These are phyloP conservation scores for Colletotrichum orchidophilum DNA, from an alignment of 2,329 filamentous ascomycete genomes.

Conservation along the genomic window DNA sequence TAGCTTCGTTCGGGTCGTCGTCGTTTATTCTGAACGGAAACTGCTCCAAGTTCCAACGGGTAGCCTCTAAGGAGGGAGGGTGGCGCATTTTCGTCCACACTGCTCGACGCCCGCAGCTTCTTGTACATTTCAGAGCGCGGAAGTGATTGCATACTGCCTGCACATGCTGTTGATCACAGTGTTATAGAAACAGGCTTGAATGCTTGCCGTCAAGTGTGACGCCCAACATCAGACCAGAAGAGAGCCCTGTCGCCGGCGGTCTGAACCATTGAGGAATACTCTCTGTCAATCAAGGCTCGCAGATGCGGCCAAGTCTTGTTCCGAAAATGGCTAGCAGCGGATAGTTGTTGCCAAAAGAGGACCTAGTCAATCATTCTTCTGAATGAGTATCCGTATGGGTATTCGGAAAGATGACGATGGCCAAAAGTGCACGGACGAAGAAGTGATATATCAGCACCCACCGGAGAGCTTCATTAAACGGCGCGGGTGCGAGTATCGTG, in stretches of 20 bases:
- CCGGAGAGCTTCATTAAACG: too few relatives aligned
- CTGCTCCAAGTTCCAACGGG: constrained; percentile 6
- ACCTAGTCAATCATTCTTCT: neutral
- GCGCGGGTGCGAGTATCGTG: neutral
- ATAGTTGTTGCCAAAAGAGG: neutral
- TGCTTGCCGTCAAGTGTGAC: neutral
- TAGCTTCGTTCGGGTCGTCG: neutral
- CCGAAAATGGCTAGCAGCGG: neutral
- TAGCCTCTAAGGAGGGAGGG: neutral
- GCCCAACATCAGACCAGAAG: neutral
- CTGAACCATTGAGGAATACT: neutral
- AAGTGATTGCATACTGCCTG: neutral
- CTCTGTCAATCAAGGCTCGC: neutral
- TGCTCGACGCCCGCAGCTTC: neutral
- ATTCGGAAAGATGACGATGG: neutral
- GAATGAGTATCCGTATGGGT: neutral
- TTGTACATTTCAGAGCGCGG: neutral
- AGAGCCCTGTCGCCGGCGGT: neutral
- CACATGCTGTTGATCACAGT: neutral
- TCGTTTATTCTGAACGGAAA: constrained; percentile 5
- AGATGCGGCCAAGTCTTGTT: neutral
- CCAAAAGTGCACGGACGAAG: neutral
- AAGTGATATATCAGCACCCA: neutral
- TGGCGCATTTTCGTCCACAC: neutral
- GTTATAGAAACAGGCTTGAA: neutral